Percentiles rank a stretch among this genome's conserved stretches.
Conservation (phyloP, 129 eudicot genomes). For the Daucus carota region DH1_v3.0 NC_030384.2:34995501-34996000, state of each 20-base stretch:
- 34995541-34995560: constrained; percentile 61
- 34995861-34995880: neutral
- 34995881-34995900: neutral
- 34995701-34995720: constrained; percentile 95
- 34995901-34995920: neutral
- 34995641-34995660: constrained; percentile 84
- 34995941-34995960: neutral
- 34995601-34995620: constrained; percentile 43
- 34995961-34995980: neutral
- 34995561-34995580: constrained; percentile 39
- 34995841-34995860: neutral
- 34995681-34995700: constrained; percentile 76
- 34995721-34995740: constrained; percentile 87
- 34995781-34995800: neutral
- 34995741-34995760: neutral
- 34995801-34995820: neutral
- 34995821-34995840: neutral
- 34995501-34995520: constrained; percentile 8
- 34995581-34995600: constrained; percentile 25
- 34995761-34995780: constrained; percentile 1
- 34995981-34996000: neutral
- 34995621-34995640: constrained; percentile 65
- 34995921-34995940: no score
- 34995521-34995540: constrained; percentile 56
- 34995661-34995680: constrained; percentile 93